Evolutionary conservation across 805 yeast species (phyloP).

Genomic region (Kluyveromyces wickerhamii): DNA sequence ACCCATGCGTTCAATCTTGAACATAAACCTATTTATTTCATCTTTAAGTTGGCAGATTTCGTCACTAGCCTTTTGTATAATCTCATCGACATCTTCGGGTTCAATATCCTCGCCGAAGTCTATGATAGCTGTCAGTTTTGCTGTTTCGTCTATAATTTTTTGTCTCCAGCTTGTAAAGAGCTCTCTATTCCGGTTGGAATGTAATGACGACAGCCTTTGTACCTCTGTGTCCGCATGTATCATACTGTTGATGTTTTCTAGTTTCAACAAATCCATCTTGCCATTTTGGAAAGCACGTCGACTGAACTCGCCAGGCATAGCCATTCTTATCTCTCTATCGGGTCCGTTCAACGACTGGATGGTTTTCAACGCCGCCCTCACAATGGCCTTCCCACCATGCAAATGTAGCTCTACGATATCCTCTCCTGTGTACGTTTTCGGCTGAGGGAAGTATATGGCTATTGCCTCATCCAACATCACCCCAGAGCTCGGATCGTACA

Average conservation of each 20-base stretch:
- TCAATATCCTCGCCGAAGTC: constrained; percentile 96
- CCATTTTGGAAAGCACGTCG: constrained; percentile 80
- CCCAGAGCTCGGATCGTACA: constrained; percentile 36
- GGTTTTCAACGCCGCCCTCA: constrained; percentile 56
- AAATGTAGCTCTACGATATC: constrained; percentile 82
- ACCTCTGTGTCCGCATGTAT: constrained; percentile 92
- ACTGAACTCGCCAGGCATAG: constrained; percentile 92
- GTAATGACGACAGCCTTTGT: constrained; percentile 69
- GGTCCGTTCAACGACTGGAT: constrained; percentile 42
- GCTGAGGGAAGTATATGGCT: constrained; percentile 57
- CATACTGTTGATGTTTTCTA: constrained; percentile 82
- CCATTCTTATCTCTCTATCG: constrained; percentile 55
- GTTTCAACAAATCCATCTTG: constrained; percentile 74
- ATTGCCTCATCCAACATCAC: constrained; percentile 69
- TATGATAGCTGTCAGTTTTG: constrained; percentile 75
- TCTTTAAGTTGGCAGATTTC: constrained; percentile 35
- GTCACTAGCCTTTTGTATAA: constrained; percentile 43
- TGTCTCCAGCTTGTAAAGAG: constrained; percentile 61
- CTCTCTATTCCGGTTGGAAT: constrained; percentile 56
- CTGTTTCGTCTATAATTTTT: constrained; percentile 54
- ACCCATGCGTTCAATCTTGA: constrained; percentile 48
- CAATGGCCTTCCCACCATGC: constrained; percentile 90
- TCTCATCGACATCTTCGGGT: constrained; percentile 50
- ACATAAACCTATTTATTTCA: constrained; percentile 37
- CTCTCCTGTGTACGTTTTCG: constrained; percentile 87